Percentiles rank a stretch among this genome's conserved stretches.
These are phyloP conservation scores for Collybiopsis luxurians DNA, from an alignment of 768 basidiomycete genomes.

Conservation along the genomic window DNA sequence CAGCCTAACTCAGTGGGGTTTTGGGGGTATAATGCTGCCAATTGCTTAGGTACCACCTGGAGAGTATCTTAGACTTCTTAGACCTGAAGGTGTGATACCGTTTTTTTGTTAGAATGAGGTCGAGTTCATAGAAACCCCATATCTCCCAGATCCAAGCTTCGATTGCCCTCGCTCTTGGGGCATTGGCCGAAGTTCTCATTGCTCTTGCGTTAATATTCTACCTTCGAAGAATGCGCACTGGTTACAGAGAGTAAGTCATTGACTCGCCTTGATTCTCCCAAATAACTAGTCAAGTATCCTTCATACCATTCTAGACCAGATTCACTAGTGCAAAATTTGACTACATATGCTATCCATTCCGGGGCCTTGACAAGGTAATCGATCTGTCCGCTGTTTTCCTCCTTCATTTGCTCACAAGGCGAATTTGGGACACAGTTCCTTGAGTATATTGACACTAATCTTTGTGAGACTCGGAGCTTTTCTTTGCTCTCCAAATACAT, in stretches of 20 bases:
- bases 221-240: slow-evolving; percentile 54
- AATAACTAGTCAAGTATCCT: too few relatives aligned
- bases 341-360: slow-evolving; percentile 62
- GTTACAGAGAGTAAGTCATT: slow-evolving; percentile 40
- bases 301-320: slow-evolving; percentile 43
- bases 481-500: not conserved
- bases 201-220: slow-evolving; percentile 56
- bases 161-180: slow-evolving; percentile 49
- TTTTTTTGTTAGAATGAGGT: too few relatives aligned
- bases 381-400: not conserved
- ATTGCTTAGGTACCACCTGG: not conserved
- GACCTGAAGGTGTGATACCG: not conserved
- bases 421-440: not conserved
- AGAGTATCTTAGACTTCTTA: not conserved
- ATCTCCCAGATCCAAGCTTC: slow-evolving; percentile 44
- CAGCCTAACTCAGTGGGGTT: not conserved
- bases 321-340: slow-evolving; percentile 55
- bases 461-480: not conserved
- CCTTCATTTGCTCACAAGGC: not conserved
- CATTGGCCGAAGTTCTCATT: slow-evolving; percentile 57
- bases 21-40: not conserved
- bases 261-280: too few relatives aligned
- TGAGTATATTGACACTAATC: not conserved
- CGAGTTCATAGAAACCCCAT: not conserved
- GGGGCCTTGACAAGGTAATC: slow-evolving; percentile 58